Percentiles rank a stretch among this genome's conserved stretches.
Evolutionary conservation across 805 yeast genomes (phyloP).

Genomic region (Myxozyma mucilagina): DNA sequence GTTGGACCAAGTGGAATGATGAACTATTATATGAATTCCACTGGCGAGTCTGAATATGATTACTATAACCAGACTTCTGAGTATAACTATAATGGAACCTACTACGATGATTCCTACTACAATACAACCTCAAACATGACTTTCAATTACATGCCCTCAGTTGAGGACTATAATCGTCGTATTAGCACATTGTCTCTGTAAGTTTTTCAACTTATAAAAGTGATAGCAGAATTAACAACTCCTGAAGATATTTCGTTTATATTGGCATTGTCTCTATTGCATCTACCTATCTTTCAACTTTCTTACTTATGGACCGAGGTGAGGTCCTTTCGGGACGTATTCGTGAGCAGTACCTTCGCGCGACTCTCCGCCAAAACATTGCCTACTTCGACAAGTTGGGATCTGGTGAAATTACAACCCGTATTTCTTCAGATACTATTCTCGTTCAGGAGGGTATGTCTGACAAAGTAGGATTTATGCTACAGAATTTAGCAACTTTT

Average conservation of each 20-base stretch:
- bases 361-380: slow-evolving; percentile 45
- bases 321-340: slow-evolving; percentile 45
- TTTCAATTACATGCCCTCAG: slow-evolving; percentile 8
- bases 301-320: slow-evolving; percentile 43
- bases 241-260: slow-evolving; percentile 41
- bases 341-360: slow-evolving; percentile 42
- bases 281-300: slow-evolving; percentile 39
- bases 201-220: neutral
- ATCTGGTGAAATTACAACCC: slow-evolving; percentile 46
- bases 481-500: slow-evolving; percentile 44
- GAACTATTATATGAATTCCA: neutral
- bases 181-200: slow-evolving; percentile 16
- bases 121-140: neutral
- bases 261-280: slow-evolving; percentile 41
- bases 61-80: slow-evolving; percentile 38
- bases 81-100: slow-evolving; percentile 27
- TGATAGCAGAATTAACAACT: neutral
- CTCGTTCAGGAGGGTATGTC: slow-evolving; percentile 47
- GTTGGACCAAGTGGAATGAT: slow-evolving; percentile 30
- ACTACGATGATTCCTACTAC: slow-evolving; percentile 7
- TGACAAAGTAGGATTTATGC: slow-evolving; percentile 44
- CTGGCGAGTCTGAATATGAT: slow-evolving; percentile 7
- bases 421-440: slow-evolving; percentile 47
- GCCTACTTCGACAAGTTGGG: slow-evolving; percentile 48
- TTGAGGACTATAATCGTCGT: slow-evolving; percentile 18